Evolutionary conservation across 129 eudicot species (phyloP).

Genomic region (Kitagawia praeruptora): DNA sequence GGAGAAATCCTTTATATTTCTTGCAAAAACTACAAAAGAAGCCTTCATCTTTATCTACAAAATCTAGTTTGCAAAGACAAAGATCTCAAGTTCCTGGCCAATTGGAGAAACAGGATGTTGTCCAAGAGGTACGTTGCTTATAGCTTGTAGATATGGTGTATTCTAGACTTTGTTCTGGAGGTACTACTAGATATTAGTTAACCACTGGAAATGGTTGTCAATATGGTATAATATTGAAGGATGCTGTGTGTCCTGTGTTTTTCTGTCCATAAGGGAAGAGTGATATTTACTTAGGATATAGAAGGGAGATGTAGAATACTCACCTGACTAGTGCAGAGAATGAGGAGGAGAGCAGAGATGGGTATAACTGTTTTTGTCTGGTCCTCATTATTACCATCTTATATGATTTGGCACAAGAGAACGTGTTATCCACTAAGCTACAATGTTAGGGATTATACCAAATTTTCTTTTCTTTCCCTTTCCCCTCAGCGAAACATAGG

Average conservation of each 20-base stretch:
- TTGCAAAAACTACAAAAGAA: slow-evolving; percentile 36
- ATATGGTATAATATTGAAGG: not conserved
- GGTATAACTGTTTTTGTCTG: not conserved
- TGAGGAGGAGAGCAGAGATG: not conserved
- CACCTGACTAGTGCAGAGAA: not conserved
- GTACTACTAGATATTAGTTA: not conserved
- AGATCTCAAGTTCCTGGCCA: slow-evolving; percentile 56
- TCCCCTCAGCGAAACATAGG: not conserved
- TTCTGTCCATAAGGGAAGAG: slow-evolving; percentile 1
- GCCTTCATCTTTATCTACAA: slow-evolving; percentile 28
- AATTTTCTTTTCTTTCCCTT: not conserved
- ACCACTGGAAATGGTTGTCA: not conserved
- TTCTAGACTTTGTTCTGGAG: not conserved
- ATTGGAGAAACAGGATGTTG: slow-evolving; percentile 76
- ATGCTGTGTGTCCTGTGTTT: not conserved
- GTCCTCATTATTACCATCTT: slow-evolving; percentile 3
- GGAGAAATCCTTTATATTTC: slow-evolving; percentile 54
- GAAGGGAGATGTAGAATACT: not conserved
- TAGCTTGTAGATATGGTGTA: not conserved
- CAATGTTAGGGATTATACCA: not conserved
- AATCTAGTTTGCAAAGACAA: slow-evolving; percentile 55
- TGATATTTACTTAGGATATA: not conserved
- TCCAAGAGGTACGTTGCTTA: slow-evolving; percentile 52
- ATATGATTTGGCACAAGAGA: not conserved
- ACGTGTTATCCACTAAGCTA: not conserved